These are phyloP conservation scores for Phytophthora meadii DNA, from an alignment of 352 stramenopile species.

Conservation along the genomic window DNA sequence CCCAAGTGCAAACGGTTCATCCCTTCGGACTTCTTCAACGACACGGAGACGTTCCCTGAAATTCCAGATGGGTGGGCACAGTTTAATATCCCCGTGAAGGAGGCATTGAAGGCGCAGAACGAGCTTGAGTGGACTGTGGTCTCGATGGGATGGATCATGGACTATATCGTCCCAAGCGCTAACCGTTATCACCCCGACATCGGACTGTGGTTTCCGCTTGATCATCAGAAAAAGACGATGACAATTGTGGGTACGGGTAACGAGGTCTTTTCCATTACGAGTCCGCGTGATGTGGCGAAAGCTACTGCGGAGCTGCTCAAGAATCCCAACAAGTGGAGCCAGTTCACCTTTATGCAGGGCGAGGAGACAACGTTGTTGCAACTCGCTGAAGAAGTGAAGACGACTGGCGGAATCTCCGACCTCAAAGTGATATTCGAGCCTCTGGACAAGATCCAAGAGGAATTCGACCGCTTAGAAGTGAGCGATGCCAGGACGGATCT, in stretches of 20 bases:
- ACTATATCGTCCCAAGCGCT: constrained; percentile 39
- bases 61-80: constrained; percentile 10
- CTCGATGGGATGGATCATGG: constrained; percentile 33
- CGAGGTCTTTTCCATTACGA: constrained; percentile 35
- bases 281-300: constrained; percentile 32
- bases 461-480: constrained; percentile 13
- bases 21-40: constrained; percentile 42
- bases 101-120: constrained; percentile 32
- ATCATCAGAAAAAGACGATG: constrained; percentile 37
- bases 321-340: constrained; percentile 35
- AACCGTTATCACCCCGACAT: constrained; percentile 39
- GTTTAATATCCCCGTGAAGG: constrained; percentile 16
- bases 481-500: constrained; percentile 2
- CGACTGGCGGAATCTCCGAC: constrained; percentile 23
- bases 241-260: constrained; percentile 42
- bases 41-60: constrained; percentile 39
- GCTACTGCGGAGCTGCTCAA: constrained; percentile 32
- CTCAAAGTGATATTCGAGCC: constrained; percentile 34
- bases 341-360: constrained; percentile 40
- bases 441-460: constrained; percentile 20
- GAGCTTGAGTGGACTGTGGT: constrained; percentile 51
- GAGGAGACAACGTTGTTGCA: constrained; percentile 45
- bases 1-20: constrained; percentile 59
- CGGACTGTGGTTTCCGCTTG: constrained; percentile 26
- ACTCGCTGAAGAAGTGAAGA: constrained; percentile 35